These are phyloP conservation scores for Debaryomyces prosopidis DNA, from an alignment of 805 yeast genomes.

Conservation along the genomic window DNA sequence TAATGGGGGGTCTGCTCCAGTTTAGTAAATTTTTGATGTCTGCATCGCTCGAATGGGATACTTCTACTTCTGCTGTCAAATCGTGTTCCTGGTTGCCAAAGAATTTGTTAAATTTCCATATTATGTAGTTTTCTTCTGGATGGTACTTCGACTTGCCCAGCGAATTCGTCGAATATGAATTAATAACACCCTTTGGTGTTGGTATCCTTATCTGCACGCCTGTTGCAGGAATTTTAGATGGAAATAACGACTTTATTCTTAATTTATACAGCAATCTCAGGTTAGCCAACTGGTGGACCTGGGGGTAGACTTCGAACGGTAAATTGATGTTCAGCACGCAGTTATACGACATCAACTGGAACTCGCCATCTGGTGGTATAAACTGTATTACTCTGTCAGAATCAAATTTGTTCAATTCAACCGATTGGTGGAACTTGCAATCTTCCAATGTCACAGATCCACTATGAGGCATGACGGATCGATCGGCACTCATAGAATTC, in stretches of 20 bases:
- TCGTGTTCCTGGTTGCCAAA: slow-evolving; percentile 65
- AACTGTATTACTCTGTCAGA: slow-evolving; percentile 64
- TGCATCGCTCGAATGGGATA: slow-evolving; percentile 24
- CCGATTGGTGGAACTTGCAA: slow-evolving; percentile 86
- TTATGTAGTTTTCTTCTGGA: slow-evolving; percentile 61
- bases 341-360: slow-evolving; percentile 76
- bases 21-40: slow-evolving; percentile 21
- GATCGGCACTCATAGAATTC: slow-evolving; percentile 18
- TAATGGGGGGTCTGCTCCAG: slow-evolving; percentile 78
- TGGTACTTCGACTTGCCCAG: slow-evolving; percentile 71
- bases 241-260: slow-evolving; percentile 61
- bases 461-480: slow-evolving; percentile 31
- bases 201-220: slow-evolving; percentile 68
- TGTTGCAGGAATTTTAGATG: slow-evolving; percentile 58
- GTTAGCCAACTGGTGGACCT: slow-evolving; percentile 45
- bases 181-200: slow-evolving; percentile 49
- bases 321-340: slow-evolving; percentile 51
- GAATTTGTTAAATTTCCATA: slow-evolving; percentile 72
- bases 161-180: slow-evolving; percentile 33
- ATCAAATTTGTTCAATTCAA: slow-evolving; percentile 68
- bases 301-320: slow-evolving; percentile 70
- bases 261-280: slow-evolving; percentile 55
- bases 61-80: slow-evolving; percentile 51
- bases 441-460: slow-evolving; percentile 65
- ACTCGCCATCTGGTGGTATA: slow-evolving; percentile 85